Evolutionary conservation across 2,329 filamentous ascomycete genomes (phyloP), one percentile per base, ranked within the genome.

Genomic region (Teratosphaeria viscida): DNA sequence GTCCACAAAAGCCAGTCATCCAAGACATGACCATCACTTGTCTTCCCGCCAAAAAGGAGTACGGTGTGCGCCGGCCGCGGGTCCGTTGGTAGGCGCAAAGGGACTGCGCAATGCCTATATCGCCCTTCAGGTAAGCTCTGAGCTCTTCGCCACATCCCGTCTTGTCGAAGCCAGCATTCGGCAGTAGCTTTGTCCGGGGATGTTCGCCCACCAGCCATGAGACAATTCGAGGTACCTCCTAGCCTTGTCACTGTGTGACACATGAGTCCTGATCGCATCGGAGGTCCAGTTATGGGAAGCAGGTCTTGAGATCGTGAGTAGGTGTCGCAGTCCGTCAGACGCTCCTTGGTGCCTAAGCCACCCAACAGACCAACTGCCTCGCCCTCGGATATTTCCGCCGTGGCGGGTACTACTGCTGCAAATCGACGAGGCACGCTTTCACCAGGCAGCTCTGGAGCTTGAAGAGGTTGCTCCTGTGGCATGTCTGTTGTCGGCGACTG

Each of bases 221-320:
- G 73, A 61, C 80, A 81, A 16, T 82, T 82, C 26, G 74, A 73
- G 5, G 65, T 69, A 37, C 78, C 75, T 1, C 79, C 81, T 5
- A 95, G 70, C 55, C 84, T 78, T 23, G 88, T 92, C 23, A 91
- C 77, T 0, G 88, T 87, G 71, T 94, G 89, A 66, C 89, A 94
- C 79, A 92, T 86, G 53, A 77, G 67, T 43, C 75, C 71, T 60
- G 67, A 61, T 55, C 73, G 69, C 52, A 72, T 57, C 16, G 68
- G 67, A 2, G 68, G 66, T 35, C 69, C 67, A 23, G 58, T 47
- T 19, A 71, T 68, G 7, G 65, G 62, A 43, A 63, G 61, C 27
- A 67, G 55, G 26, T 64, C 60, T 55, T 69, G 67, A 14, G 63
- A 64, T 10, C 66, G 59, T 6, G 67, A 65, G 77, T 78, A 74